Conservation (phyloP, 2,329 filamentous ascomycete genomes). For the Fusarium oxysporum region DNA sequence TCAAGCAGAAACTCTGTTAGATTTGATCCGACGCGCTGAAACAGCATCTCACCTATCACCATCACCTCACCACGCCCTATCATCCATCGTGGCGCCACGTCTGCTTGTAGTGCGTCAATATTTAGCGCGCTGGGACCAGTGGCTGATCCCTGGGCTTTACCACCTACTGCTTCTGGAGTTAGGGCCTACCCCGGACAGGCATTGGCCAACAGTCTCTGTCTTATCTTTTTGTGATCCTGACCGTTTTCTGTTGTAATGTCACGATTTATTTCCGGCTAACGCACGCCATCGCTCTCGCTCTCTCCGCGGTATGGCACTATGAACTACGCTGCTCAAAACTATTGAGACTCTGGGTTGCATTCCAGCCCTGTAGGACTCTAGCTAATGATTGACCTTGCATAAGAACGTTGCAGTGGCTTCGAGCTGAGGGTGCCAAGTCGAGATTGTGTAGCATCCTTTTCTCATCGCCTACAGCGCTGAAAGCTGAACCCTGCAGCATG, state of each 20-base stretch:
- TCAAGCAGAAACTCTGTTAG: background rate
- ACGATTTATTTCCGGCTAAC: slow-evolving; percentile 7
- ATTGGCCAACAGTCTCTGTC: background rate
- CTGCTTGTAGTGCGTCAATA: slow-evolving; percentile 3
- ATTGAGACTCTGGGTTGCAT: background rate
- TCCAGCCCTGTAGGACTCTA: background rate
- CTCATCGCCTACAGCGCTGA: background rate
- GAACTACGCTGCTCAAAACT: too few species aligned
- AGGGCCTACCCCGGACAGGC: background rate
- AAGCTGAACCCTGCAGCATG: background rate
- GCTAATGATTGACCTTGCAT: background rate
- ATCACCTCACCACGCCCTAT: background rate
- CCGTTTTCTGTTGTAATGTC: background rate
- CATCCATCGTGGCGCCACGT: slow-evolving; percentile 15
- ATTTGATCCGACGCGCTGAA: background rate
- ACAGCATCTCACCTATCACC: background rate
- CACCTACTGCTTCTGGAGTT: slow-evolving; percentile 14
- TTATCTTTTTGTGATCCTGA: slow-evolving; percentile 1
- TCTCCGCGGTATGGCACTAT: background rate
- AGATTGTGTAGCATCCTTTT: background rate
- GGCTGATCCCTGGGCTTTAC: slow-evolving; percentile 1
- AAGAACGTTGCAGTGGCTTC: background rate
- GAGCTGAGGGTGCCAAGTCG: background rate
- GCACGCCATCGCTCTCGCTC: background rate
- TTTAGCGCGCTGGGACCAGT: background rate